These are phyloP conservation scores for Coemansia sp. DNA, from an alignment of 192 early-diverging fungal genomes.

Conservation along the genomic window DNA sequence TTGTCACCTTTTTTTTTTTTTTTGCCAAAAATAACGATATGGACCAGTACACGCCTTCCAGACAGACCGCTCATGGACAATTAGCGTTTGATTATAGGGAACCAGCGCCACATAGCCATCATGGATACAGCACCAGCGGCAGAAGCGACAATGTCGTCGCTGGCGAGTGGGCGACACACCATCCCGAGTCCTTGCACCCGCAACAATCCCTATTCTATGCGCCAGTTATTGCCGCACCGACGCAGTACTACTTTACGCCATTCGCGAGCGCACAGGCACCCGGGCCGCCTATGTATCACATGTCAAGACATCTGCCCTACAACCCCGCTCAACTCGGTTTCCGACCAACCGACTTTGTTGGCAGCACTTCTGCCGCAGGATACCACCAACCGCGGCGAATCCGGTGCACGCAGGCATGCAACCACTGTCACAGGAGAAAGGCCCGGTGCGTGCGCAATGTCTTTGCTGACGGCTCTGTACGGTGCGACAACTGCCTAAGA, in stretches of 20 bases:
- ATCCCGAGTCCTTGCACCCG: not conserved
- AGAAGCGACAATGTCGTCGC: not conserved
- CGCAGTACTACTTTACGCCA: not conserved
- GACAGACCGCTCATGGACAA: not conserved
- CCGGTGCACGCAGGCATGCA: conserved; percentile 42
- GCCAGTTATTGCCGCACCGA: not conserved
- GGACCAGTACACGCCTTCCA: not conserved
- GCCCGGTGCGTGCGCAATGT: conserved; percentile 41
- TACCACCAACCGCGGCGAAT: conserved; percentile 20
- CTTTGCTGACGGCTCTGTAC: conserved; percentile 31
- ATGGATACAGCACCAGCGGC: not conserved
- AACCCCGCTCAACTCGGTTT: not conserved
- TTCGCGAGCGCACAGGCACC: not conserved
- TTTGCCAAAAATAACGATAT: not conserved
- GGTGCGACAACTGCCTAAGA: conserved; percentile 42
- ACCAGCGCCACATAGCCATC: not conserved
- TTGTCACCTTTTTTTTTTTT: not conserved
- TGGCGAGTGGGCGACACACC: not conserved
- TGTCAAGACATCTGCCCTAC: not conserved
- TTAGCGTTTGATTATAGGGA: not conserved
- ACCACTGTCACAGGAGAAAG: conserved; percentile 44
- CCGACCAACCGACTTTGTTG: not conserved
- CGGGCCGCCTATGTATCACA: not conserved
- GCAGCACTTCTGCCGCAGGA: not conserved
- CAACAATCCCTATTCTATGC: not conserved